Evolutionary conservation across 305 asterid genomes (phyloP), one percentile per base, ranked within the genome.

Genomic region (Fraxinus latifolia): DNA sequence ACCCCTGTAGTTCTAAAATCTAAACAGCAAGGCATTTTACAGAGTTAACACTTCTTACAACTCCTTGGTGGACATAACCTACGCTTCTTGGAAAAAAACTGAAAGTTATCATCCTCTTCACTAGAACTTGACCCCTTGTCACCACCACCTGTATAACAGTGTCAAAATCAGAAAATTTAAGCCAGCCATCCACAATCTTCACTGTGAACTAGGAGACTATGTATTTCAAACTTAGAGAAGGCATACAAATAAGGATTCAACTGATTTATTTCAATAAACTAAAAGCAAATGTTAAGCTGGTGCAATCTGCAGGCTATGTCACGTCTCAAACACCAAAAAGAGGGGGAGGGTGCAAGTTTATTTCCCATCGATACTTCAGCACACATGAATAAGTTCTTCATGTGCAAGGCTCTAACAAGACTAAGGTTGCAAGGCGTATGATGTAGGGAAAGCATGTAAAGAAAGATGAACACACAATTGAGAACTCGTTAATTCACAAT

Each of bases 11-110:
- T 23, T 68, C 23, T 68, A 68, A 12, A 6, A 27, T 7, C 21
- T 68, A 12, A 27, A 11, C 74, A 68, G 39, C 3, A 12, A 4
- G 9, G 65, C 9, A 1, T 53, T 53, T n/a, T 7, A 21, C 14
- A 23, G 31, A 62, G 3, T 68, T 29, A 68, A 29, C 39, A 14
- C 19, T 68, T 68, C 74, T 68, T 68, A 68, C 74, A 68, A 31
- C 74, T 68, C 74, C 74, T 68, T 27, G 74, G 74, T 4, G 74
- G 74, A 15, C 74, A 68, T 4, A n/a, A 29, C 31, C 74, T 68
- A 27, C 39, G 74, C 39, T 15, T 29, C 74, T 29, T 68, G 21
- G 14, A 68, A 4, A 31, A 25, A 3, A 27, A 68, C 11, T 4
- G 21, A 4, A 31, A 29, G 27, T 29, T 2, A 68, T 67, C 74